Conservation (phyloP, 768 basidiomycete species). For the Kwoniella sp. region DNA sequence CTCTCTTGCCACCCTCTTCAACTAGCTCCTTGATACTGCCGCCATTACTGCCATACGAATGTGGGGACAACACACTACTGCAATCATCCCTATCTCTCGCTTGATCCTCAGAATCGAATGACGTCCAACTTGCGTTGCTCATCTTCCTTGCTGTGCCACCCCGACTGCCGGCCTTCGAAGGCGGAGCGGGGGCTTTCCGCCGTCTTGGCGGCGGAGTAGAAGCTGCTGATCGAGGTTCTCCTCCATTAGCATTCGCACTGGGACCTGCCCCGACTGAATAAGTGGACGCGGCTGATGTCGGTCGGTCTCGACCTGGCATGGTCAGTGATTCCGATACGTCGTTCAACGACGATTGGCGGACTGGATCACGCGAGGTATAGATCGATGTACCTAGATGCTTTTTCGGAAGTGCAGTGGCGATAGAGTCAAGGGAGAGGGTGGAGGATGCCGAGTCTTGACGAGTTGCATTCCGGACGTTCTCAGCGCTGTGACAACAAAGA, state of each 20-base stretch:
- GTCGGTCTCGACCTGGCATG: conserved; percentile 18
- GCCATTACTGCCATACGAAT: background rate
- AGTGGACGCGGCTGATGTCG: conserved; percentile 11
- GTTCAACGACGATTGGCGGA: conserved; percentile 43
- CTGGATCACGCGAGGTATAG: conserved; percentile 50
- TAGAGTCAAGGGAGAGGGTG: conserved; percentile 39
- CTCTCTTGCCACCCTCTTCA: conserved; percentile 28
- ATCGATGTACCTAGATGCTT: conserved; percentile 34
- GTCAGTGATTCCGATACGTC: conserved; percentile 43
- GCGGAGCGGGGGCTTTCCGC: conserved; percentile 43
- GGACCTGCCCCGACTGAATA: background rate
- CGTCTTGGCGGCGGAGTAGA: conserved; percentile 20
- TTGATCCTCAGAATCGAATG: conserved; percentile 17
- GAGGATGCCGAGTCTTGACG: conserved; percentile 34
- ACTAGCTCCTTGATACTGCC: conserved; percentile 14
- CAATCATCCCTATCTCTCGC: conserved; percentile 10
- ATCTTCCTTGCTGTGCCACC: background rate
- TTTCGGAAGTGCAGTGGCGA: conserved; percentile 34
- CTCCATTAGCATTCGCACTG: background rate
- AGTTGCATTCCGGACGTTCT: conserved; percentile 26
- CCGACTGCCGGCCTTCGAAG: conserved; percentile 4
- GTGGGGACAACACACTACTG: background rate
- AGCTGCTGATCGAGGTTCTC: conserved; percentile 5
- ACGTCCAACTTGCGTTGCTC: conserved; percentile 21
- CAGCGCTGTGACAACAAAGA: conserved; percentile 23